phyloP scores from a whole-genome alignment of 2,329 filamentous ascomycete species.

The Falciphora oryzae region DNA sequence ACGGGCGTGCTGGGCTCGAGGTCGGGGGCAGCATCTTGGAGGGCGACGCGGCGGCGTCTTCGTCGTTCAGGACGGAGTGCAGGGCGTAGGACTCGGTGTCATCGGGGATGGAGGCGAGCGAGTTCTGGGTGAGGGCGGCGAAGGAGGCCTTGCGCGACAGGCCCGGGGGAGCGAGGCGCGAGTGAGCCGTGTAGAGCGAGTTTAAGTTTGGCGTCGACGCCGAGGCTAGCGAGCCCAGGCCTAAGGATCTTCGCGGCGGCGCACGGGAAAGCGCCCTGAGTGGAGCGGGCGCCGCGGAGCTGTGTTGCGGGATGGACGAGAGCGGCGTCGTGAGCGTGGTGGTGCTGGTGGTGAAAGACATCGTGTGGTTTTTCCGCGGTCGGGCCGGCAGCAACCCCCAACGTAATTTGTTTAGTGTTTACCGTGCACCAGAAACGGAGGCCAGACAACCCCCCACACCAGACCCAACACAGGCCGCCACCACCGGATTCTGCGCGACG shows the following conservation, averaged over 20 bases:
- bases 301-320: conserved; percentile 9
- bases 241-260: conserved; percentile 24
- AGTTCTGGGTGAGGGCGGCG: conserved; percentile 59
- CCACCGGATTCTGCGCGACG: background rate
- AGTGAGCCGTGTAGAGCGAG: conserved; percentile 43
- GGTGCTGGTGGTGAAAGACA: conserved; percentile 11
- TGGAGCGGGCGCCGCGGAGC: background rate
- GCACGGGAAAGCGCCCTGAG: conserved; percentile 10
- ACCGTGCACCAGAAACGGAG: background rate
- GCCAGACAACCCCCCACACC: background rate
- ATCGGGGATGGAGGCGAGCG: conserved; percentile 61
- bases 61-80: conserved; percentile 41
- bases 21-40: conserved; percentile 47
- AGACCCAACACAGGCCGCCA: background rate
- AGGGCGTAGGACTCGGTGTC: conserved; percentile 58
- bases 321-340: conserved; percentile 17
- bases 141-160: conserved; percentile 66
- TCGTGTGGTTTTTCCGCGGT: background rate
- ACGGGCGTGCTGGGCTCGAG: conserved; percentile 44
- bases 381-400: background rate
- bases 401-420: background rate
- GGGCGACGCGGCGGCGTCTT: conserved; percentile 20
- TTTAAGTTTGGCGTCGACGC: conserved; percentile 56
- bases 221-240: conserved; percentile 34
- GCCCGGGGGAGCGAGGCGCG: conserved; percentile 38